Evolutionary conservation across 495 filamentous ascomycete species (phyloP), one percentile per base, ranked within the genome.

Genomic region (Daldinia vernicosa): DNA sequence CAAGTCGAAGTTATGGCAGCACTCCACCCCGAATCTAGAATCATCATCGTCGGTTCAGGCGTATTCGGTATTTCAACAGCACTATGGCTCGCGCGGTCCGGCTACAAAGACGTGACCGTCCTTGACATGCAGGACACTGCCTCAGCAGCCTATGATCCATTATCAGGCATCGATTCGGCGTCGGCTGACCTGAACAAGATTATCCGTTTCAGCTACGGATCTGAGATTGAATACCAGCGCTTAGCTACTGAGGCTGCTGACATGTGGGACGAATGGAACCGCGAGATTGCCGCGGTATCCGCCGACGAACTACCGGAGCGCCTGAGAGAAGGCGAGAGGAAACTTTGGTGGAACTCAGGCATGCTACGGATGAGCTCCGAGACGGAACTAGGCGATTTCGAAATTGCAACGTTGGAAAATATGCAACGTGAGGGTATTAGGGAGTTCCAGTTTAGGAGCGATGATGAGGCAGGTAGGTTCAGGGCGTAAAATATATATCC

Each of bases 1-100:
- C 6, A 24, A 14, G 30, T 33, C n/a, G 7, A 39, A 60, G 27
- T 6, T 39, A 71, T 71, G 69, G 26, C 64, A 24, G 3, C 26
- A 55, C 63, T 72, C 26, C 56, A 4, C 12, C 47, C 19, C 19
- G 47, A 64, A 8, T 72, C 77, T 2, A 77, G 76, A 28, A 81
- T 83, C 39, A 64, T 80, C 39, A 80, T 85, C 54, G 70, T 85
- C 35, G 83, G 83, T 5, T 81, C 81, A 0, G 83, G 83, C 51
- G 75, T 80, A 60, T 85, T 85, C 60, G 83, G 83, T 12, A 71
- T 84, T 27, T 76, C 73, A 35, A 76, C 76, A 1, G 80, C 83
- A 7, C 57, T 84, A 50, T 79, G 81, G 63, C 80, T 85, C 35
- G 76, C 79, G 3, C 60, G 66, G 6, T 59, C 76, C n/a, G 83